phyloP scores from a whole-genome alignment of 2,329 filamentous ascomycete genomes.

The Orbilia blumenaviensis region DNA sequence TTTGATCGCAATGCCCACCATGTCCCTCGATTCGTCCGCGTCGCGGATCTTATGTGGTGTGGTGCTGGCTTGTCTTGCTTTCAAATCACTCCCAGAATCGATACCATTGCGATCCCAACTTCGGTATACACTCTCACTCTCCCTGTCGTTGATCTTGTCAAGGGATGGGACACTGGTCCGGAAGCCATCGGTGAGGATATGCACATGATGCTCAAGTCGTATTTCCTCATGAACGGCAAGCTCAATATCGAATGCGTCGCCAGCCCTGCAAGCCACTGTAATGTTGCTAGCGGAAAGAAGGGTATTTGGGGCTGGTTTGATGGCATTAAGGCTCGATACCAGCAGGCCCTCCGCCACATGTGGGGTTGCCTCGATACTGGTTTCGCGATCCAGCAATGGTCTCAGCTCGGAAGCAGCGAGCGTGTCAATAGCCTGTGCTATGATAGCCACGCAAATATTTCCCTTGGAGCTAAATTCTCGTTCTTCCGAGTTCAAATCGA shows the following conservation, averaged over 20 bases:
- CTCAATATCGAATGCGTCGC: constrained; percentile 71
- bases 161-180: constrained; percentile 75
- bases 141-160: constrained; percentile 72
- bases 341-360: constrained; percentile 78
- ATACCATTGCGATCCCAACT: constrained; percentile 72
- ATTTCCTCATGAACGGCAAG: constrained; percentile 77
- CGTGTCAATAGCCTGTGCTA: constrained; percentile 68
- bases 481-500: constrained; percentile 43
- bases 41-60: constrained; percentile 77
- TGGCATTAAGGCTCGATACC: constrained; percentile 73
- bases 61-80: constrained; percentile 71
- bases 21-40: constrained; percentile 73
- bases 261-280: constrained; percentile 77
- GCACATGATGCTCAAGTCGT: constrained; percentile 82
- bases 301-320: constrained; percentile 67
- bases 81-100: constrained; percentile 31
- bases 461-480: constrained; percentile 58
- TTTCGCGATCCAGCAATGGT: constrained; percentile 69
- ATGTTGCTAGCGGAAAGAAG: constrained; percentile 71
- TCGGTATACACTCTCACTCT: constrained; percentile 78
- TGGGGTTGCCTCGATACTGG: constrained; percentile 77
- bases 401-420: constrained; percentile 69
- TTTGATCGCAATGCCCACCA: constrained; percentile 77
- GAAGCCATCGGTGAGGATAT: constrained; percentile 79
- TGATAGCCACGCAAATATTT: constrained; percentile 68